Evolutionary conservation across 768 basidiomycete species (phyloP).

Genomic region (Phlegmacium glaucopus): DNA sequence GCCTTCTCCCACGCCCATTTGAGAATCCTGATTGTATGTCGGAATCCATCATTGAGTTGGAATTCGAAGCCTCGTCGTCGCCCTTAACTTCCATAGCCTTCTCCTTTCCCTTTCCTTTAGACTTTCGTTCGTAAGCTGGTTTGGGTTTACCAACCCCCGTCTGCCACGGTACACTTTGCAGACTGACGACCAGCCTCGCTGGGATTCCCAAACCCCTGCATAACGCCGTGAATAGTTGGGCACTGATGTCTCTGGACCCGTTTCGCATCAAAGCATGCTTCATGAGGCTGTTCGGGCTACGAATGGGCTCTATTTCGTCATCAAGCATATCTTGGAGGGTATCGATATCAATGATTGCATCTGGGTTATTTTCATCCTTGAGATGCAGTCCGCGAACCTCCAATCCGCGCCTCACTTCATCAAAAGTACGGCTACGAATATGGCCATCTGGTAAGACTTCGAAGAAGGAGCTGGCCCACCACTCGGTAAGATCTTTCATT

Average conservation of each 20-base stretch:
- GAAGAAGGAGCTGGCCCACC: conserved; percentile 83
- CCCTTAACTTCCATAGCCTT: conserved; percentile 23
- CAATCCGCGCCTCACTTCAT: conserved; percentile 56
- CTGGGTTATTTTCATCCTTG: conserved; percentile 21
- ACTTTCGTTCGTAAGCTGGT: conserved; percentile 31
- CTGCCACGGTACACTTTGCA: conserved; percentile 94
- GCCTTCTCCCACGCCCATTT: conserved; percentile 40
- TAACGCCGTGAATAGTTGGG: conserved; percentile 88
- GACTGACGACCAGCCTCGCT: conserved; percentile 80
- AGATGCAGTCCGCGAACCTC: conserved; percentile 27
- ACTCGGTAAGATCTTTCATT: conserved; percentile 65
- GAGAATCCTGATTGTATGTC: conserved; percentile 25
- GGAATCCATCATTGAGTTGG: conserved; percentile 10
- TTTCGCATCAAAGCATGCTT: conserved; percentile 81
- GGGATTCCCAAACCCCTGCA: conserved; percentile 87
- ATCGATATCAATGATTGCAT: conserved; percentile 35
- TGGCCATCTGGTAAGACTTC: conserved; percentile 61
- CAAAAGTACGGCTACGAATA: conserved; percentile 73
- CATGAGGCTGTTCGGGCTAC: conserved; percentile 84
- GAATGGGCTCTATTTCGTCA: conserved; percentile 64
- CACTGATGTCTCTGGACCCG: conserved; percentile 83
- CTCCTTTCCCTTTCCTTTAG: conserved; percentile 33
- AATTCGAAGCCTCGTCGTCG: conserved; percentile 27
- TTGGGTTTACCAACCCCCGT: conserved; percentile 38
- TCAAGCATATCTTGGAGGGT: conserved; percentile 43